Percentiles rank a stretch among this genome's conserved stretches.
phyloP scores from a whole-genome alignment of 257 asterid species.

The Buddleja alternifolia region DNA sequence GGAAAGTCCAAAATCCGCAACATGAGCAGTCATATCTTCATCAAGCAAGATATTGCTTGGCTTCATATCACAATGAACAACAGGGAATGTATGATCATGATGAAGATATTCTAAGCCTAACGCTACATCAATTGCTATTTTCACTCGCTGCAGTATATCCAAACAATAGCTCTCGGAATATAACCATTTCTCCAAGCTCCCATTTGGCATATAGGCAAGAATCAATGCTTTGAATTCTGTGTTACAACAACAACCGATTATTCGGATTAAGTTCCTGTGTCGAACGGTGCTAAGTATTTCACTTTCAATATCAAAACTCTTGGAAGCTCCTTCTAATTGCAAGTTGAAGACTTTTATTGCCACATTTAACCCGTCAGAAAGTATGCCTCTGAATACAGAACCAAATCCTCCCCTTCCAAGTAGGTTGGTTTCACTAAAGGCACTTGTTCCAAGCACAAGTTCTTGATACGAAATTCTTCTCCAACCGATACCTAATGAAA shows the following conservation, averaged over 20 bases:
- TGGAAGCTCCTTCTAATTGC: slow-evolving; percentile 22
- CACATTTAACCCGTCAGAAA: slow-evolving; percentile 34
- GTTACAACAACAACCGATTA: slow-evolving; percentile 36
- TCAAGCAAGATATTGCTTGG: slow-evolving; percentile 38
- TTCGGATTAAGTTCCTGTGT: slow-evolving; percentile 35
- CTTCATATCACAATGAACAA: slow-evolving; percentile 37
- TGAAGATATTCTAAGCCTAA: slow-evolving; percentile 32
- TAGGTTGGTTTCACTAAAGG: slow-evolving; percentile 32
- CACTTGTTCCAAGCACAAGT: slow-evolving; percentile 29
- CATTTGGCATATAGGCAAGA: slow-evolving; percentile 40
- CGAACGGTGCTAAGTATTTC: slow-evolving; percentile 34
- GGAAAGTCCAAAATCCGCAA: slow-evolving; percentile 38
- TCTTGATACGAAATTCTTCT: slow-evolving; percentile 33
- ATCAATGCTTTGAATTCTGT: slow-evolving; percentile 39
- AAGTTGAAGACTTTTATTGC: slow-evolving; percentile 43
- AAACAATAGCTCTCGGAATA: slow-evolving; percentile 10
- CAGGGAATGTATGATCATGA: slow-evolving; percentile 27
- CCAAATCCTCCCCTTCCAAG: slow-evolving; percentile 43
- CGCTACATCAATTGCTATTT: slow-evolving; percentile 31
- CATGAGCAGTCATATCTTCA: slow-evolving; percentile 34
- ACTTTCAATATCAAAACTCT: slow-evolving; percentile 40
- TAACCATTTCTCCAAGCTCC: slow-evolving; percentile 35
- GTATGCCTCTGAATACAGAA: slow-evolving; percentile 32
- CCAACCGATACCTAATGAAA: slow-evolving; percentile 13
- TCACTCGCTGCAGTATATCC: slow-evolving; percentile 18